Conservation (phyloP, 2,329 filamentous ascomycete species). For the Colletotrichum euphorbiae region DNA sequence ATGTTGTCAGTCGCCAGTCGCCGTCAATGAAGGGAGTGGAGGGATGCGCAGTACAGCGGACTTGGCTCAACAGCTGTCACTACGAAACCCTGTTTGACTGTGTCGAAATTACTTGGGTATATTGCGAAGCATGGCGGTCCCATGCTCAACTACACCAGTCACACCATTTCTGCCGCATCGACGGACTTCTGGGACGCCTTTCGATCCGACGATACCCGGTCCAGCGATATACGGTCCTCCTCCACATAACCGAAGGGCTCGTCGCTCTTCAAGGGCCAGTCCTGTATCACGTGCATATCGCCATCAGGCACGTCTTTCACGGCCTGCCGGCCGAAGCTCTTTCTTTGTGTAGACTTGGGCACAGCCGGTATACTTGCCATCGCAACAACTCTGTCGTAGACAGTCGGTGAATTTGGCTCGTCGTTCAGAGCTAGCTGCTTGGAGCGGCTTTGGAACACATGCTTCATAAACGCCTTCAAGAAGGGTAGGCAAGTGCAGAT, state of each 20-base stretch:
- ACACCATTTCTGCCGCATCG: constrained; percentile 31
- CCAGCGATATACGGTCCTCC: background rate
- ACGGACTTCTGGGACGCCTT: constrained; percentile 15
- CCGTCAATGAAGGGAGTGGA: too few relatives aligned
- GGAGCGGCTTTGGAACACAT: constrained; percentile 9
- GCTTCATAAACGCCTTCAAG: constrained; percentile 31
- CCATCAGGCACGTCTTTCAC: constrained; percentile 10
- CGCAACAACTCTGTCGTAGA: constrained; percentile 30
- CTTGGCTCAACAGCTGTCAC: too few relatives aligned
- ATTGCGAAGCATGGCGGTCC: background rate
- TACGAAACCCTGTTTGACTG: too few relatives aligned
- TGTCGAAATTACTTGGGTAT: constrained; percentile 5
- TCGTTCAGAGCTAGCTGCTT: background rate
- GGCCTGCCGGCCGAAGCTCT: constrained; percentile 21
- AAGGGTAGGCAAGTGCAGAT: constrained; percentile 39
- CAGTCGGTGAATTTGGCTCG: constrained; percentile 23
- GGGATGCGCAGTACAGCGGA: too few relatives aligned
- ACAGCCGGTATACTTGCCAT: constrained; percentile 9
- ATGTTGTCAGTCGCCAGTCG: too few relatives aligned
- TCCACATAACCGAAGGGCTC: constrained; percentile 14
- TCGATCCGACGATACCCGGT: background rate
- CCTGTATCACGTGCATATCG: background rate
- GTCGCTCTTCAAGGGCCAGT: constrained; percentile 24
- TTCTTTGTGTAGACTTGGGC: constrained; percentile 14
- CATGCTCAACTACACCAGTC: background rate